Percentiles rank a stretch among this genome's conserved stretches.
Conservation (phyloP, 2,329 filamentous ascomycete species). For the Apiospora koreana region DNA sequence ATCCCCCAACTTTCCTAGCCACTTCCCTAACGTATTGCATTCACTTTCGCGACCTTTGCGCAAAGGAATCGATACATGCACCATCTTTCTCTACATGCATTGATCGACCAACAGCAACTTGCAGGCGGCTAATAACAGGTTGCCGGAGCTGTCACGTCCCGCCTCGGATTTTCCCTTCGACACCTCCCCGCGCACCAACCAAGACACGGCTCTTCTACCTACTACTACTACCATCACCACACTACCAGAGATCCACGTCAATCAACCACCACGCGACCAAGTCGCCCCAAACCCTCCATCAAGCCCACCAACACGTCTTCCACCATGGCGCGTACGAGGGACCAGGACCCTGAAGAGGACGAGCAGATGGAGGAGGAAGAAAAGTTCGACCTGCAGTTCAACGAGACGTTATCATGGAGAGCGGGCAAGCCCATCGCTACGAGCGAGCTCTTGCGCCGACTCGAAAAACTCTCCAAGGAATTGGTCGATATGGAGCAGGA, state of each 20-base stretch:
- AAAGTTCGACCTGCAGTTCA: conserved; percentile 66
- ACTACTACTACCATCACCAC: background rate
- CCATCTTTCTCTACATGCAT: background rate
- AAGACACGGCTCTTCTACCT: background rate
- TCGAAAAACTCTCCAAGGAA: conserved; percentile 81
- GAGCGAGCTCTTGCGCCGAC: conserved; percentile 76
- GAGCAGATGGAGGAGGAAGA: conserved; percentile 40
- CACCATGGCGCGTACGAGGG: conserved; percentile 11
- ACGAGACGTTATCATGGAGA: conserved; percentile 86
- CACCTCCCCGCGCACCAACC: conserved; percentile 5
- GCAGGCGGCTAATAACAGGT: conserved; percentile 6
- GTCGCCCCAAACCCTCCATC: background rate
- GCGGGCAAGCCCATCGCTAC: conserved; percentile 88
- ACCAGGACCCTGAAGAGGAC: conserved; percentile 26
- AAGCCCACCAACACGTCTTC: background rate
- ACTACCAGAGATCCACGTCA: background rate
- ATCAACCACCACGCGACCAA: background rate
- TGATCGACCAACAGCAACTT: background rate
- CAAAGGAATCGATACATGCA: background rate
- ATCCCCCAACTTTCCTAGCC: background rate
- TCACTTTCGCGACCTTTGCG: background rate
- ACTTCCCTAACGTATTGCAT: background rate
- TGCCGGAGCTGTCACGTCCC: background rate
- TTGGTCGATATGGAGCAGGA: conserved; percentile 86
- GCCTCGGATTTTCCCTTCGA: conserved; percentile 5